These are phyloP conservation scores for Brasenia schreberi DNA, from an alignment of 164 flowering plant genomes.

Conservation along the genomic window DNA sequence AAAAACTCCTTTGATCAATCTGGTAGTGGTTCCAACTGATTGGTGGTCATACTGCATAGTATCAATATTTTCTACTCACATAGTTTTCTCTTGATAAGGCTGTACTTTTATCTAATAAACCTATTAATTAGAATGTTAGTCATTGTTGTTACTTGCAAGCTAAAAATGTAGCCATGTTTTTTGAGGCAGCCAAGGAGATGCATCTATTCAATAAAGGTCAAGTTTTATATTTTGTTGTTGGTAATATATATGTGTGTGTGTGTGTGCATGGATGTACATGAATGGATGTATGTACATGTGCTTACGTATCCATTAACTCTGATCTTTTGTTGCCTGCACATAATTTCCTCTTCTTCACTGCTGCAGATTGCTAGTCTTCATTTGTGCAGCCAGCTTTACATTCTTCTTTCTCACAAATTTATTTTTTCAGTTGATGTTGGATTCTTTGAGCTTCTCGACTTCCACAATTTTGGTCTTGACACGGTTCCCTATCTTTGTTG, in stretches of 20 bases:
- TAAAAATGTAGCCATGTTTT: no score
- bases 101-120: no score
- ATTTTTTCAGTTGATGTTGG: constrained; percentile 58
- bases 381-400: not conserved
- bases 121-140: no score
- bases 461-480: constrained; percentile 31
- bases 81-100: no score
- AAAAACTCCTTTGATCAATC: no score
- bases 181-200: no score
- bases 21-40: no score
- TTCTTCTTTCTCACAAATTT: not conserved
- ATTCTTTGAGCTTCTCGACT: constrained; percentile 37
- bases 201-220: not conserved
- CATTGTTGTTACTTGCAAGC: no score
- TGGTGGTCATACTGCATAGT: no score
- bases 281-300: not conserved
- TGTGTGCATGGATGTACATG: not conserved
- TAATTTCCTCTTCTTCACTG: not conserved
- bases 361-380: not conserved
- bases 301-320: not conserved
- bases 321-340: not conserved
- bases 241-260: not conserved
- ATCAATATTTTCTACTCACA: no score
- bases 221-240: not conserved
- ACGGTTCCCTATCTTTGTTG: constrained; percentile 21